These are phyloP conservation scores for Orychophragmus violaceus DNA, from an alignment of 345 rosid genomes.

Conservation along the genomic window DNA sequence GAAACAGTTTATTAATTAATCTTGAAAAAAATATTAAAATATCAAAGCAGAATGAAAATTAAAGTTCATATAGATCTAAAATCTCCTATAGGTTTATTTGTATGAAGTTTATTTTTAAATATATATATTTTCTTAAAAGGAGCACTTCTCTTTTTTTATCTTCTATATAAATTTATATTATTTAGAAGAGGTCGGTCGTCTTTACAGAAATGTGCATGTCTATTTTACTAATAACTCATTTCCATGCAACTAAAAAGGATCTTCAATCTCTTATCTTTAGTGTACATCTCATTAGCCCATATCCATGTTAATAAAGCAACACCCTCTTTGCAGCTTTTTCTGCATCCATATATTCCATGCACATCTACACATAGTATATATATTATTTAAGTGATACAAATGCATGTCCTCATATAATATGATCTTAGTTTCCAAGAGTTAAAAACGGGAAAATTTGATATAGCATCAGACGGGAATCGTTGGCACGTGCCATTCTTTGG, in stretches of 20 bases:
- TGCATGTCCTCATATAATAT: constrained; percentile 4
- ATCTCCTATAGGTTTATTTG: too few species aligned
- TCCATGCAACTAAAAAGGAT: constrained; percentile 25
- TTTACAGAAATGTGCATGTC: constrained; percentile 26
- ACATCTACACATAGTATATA: not conserved
- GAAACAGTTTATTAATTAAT: too few species aligned
- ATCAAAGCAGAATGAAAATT: too few species aligned
- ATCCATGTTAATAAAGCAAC: constrained; percentile 22
- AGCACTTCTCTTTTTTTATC: not conserved
- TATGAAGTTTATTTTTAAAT: too few species aligned
- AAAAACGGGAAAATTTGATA: not conserved
- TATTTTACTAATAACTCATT: constrained; percentile 1
- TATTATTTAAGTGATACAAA: not conserved
- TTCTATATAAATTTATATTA: not conserved
- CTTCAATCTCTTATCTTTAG: constrained; percentile 13
- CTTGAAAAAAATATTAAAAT: too few species aligned
- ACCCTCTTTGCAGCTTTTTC: constrained; percentile 24
- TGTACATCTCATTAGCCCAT: constrained; percentile 25
- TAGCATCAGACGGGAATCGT: not conserved
- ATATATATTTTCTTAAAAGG: not conserved
- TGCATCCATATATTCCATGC: constrained; percentile 7
- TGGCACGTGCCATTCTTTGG: constrained; percentile 21
- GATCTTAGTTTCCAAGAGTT: not conserved
- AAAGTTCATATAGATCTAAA: too few species aligned
- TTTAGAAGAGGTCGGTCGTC: constrained; percentile 5